Evolutionary conservation across 2,329 filamentous ascomycete species (phyloP).

Genomic region (Neophaeococcomyces aloes): DNA sequence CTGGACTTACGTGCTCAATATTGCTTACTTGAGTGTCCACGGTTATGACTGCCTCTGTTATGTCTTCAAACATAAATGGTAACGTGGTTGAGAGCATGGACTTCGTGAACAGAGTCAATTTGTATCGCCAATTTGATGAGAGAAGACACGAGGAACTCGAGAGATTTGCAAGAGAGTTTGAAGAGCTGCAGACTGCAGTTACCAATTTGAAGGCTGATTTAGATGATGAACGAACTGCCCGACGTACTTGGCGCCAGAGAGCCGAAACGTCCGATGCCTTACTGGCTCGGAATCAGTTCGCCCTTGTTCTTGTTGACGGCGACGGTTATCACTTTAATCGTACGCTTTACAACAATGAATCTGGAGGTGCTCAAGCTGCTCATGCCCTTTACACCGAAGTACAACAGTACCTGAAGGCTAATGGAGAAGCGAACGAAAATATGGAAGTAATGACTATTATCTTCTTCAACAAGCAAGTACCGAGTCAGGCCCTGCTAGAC

Average conservation of each 20-base stretch:
- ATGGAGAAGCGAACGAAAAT: slow-evolving; percentile 5
- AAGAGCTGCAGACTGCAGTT: slow-evolving; percentile 9
- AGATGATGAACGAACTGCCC: slow-evolving; percentile 15
- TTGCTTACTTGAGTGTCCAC: background rate
- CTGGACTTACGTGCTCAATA: no score
- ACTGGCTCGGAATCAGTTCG: slow-evolving; percentile 44
- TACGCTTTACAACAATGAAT: slow-evolving; percentile 36
- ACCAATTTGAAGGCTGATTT: slow-evolving; percentile 25
- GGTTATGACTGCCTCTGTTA: background rate
- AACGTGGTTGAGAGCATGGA: background rate
- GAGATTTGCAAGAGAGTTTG: slow-evolving; percentile 8
- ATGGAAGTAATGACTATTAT: slow-evolving; percentile 47
- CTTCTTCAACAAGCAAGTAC: slow-evolving; percentile 45
- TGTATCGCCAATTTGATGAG: slow-evolving; percentile 14
- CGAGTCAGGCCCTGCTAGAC: slow-evolving; percentile 43
- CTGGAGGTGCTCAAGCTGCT: slow-evolving; percentile 41
- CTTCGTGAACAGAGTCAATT: slow-evolving; percentile 1
- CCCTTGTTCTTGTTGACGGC: slow-evolving; percentile 51
- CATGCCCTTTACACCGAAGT: slow-evolving; percentile 16
- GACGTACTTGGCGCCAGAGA: slow-evolving; percentile 13
- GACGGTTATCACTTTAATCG: slow-evolving; percentile 51
- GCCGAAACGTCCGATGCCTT: slow-evolving; percentile 14
- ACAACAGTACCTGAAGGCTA: slow-evolving; percentile 10
- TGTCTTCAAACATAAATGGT: slow-evolving; percentile 1
- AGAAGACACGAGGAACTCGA: slow-evolving; percentile 13